A percentile compares a stretch with the other conserved stretches of the same genome.
phyloP scores from a whole-genome alignment of 768 basidiomycete species.

The Macrolepiota dolichaula region DNA sequence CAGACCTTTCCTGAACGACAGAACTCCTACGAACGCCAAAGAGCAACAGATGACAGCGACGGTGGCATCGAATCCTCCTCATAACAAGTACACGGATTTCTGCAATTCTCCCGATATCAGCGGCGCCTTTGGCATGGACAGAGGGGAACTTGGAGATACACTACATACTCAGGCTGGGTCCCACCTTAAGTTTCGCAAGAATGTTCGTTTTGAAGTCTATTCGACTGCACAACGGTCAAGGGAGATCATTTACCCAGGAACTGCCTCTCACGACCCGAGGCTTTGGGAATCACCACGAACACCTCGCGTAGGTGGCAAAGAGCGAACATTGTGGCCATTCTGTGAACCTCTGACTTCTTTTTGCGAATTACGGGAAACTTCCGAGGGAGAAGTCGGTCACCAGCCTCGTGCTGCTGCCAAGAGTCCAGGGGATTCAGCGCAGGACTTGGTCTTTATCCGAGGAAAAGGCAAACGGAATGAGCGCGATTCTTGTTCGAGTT shows the following conservation, averaged over 20 bases:
- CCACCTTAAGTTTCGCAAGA: background rate
- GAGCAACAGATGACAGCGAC: background rate
- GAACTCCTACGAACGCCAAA: background rate
- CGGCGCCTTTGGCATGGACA: background rate
- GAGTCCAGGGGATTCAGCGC: background rate
- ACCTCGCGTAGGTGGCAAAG: background rate
- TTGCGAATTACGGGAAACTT: background rate
- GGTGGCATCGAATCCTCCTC: background rate
- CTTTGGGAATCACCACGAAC: background rate
- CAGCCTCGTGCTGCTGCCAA: background rate
- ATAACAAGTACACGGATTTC: background rate
- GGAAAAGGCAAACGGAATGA: background rate
- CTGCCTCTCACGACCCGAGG: background rate
- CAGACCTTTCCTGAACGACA: background rate
- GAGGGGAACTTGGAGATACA: background rate
- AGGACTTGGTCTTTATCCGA: background rate
- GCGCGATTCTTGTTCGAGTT: background rate
- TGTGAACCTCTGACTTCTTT: background rate
- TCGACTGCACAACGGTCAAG: background rate
- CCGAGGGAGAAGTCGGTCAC: background rate
- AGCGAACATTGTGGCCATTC: background rate
- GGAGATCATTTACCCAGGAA: background rate
- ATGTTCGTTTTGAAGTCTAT: constrained; percentile 1
- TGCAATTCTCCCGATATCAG: background rate
- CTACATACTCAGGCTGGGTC: too few species aligned